Conservation (phyloP, 495 filamentous ascomycete species). For the Sabuloglossum arenarium region DNA sequence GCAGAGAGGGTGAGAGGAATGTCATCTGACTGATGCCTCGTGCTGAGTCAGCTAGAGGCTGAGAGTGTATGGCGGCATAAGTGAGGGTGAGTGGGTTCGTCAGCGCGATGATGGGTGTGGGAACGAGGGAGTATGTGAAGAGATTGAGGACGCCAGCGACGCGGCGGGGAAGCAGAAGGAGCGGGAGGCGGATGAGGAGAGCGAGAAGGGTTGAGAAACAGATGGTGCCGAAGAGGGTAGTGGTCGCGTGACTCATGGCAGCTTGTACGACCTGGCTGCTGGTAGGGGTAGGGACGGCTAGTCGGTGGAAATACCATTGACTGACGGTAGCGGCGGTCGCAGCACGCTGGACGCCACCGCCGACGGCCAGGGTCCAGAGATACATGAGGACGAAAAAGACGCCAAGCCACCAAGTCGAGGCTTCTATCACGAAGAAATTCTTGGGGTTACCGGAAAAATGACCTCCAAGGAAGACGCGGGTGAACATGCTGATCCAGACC, state of each 20-base stretch:
- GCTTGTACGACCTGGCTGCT: constrained; percentile 66
- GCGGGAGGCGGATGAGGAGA: constrained; percentile 63
- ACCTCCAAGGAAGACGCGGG: constrained; percentile 75
- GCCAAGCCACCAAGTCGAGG: constrained; percentile 79
- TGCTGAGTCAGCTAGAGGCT: constrained; percentile 53
- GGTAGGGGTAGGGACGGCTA: constrained; percentile 43
- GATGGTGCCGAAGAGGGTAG: constrained; percentile 82
- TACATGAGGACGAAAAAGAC: constrained; percentile 82
- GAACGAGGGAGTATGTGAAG: constrained; percentile 55
- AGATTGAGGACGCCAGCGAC: constrained; percentile 38
- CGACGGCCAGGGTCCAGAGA: constrained; percentile 76
- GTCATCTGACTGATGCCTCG: constrained; percentile 56
- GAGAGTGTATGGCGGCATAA: constrained; percentile 84
- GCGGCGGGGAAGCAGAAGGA: constrained; percentile 63
- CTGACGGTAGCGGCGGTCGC: constrained; percentile 89
- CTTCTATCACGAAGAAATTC: constrained; percentile 50
- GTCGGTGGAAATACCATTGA: constrained; percentile 97
- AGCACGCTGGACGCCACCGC: constrained; percentile 68
- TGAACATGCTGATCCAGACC: constrained; percentile 95
- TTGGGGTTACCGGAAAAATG: constrained; percentile 32
- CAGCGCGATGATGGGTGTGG: constrained; percentile 60
- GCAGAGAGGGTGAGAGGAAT: constrained; percentile 33
- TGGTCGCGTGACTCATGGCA: constrained; percentile 55
- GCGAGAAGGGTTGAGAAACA: constrained; percentile 65
- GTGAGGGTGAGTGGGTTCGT: constrained; percentile 83